phyloP scores from a whole-genome alignment of 495 filamentous ascomycete species.

The Penicillium verhagenii region DNA sequence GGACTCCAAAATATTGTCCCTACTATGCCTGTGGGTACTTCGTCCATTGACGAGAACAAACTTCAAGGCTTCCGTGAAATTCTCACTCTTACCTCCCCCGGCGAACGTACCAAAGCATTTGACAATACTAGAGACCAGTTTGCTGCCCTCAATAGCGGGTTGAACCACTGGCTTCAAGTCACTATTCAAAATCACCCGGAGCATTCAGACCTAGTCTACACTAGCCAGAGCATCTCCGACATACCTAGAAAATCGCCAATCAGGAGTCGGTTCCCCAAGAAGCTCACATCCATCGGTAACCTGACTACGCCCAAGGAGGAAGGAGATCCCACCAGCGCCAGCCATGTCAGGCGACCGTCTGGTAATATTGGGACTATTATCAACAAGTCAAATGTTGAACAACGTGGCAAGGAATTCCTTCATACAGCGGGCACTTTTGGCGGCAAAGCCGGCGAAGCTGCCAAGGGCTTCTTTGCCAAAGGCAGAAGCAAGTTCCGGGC shows the following conservation, averaged over 20 bases:
- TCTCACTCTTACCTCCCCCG: slow-evolving; percentile 54
- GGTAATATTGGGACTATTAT: slow-evolving; percentile 39
- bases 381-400: slow-evolving; percentile 53
- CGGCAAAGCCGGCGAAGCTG: slow-evolving; percentile 70
- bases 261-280: slow-evolving; percentile 51
- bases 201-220: slow-evolving; percentile 42
- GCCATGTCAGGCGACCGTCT: slow-evolving; percentile 36
- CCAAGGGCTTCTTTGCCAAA: slow-evolving; percentile 84
- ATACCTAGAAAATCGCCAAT: slow-evolving; percentile 35
- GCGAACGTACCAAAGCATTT: slow-evolving; percentile 68
- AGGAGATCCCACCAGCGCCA: slow-evolving; percentile 32
- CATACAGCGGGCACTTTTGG: slow-evolving; percentile 72
- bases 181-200: slow-evolving; percentile 52
- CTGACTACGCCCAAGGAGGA: slow-evolving; percentile 42
- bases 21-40: neutral
- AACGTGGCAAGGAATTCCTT: slow-evolving; percentile 81
- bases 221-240: slow-evolving; percentile 30
- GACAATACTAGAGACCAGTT: slow-evolving; percentile 69
- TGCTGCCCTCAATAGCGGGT: slow-evolving; percentile 66
- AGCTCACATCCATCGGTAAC: slow-evolving; percentile 36
- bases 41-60: slow-evolving; percentile 34
- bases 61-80: slow-evolving; percentile 69
- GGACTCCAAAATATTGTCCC: neutral
- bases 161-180: slow-evolving; percentile 67
- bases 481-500: slow-evolving; percentile 76